Evolutionary conservation across 768 basidiomycete species (phyloP), one percentile per base, ranked within the genome.

Genomic region (Termitomyces sp.): DNA sequence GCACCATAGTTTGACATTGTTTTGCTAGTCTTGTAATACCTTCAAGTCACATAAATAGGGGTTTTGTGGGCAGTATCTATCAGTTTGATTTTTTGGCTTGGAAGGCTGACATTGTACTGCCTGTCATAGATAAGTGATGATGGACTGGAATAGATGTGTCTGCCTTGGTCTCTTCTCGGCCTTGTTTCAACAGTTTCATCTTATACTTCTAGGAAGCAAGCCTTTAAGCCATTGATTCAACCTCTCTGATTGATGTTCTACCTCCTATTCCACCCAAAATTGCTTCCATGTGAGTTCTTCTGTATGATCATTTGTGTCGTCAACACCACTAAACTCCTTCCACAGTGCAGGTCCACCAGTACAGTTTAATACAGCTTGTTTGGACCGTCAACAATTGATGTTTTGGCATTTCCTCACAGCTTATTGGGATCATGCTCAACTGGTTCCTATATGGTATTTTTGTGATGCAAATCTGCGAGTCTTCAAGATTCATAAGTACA

Each of bases 401-500:
- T 3, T 6, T 28, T 2, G 40, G 6, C 28, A 4, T 30, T n/a
- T 42, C 18, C 12, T 20, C 30, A 10, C 12, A 58, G 58, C 53
- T 58, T 33, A 47, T 58, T 22, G 58, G 58, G 20, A 54, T 58
- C 46, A 58, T 58, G 53, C 53, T 58, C 28, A 58, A 58, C 24
- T 58, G 58, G 58, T 58, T 58, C 47, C 16, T 58, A 20, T 58
- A 58, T 28, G 58, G 58, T 20, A 54, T 58, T 32, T 46, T 58
- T 14, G 53, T 54, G 9, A 58, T 58, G 58, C 58, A 58, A 58
- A 22, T 42, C 6, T 58, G 58, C 44, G 40, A 35, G 58, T 54
- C 18, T 12, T 44, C 10, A 12, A 18, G 18, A 24, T 32, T 18
- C 10, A 7, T 12, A 6, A 14, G 20, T 42, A n/a, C 24, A 51